phyloP scores from a whole-genome alignment of 2,329 filamentous ascomycete species.

The Fusarium sp. region DNA sequence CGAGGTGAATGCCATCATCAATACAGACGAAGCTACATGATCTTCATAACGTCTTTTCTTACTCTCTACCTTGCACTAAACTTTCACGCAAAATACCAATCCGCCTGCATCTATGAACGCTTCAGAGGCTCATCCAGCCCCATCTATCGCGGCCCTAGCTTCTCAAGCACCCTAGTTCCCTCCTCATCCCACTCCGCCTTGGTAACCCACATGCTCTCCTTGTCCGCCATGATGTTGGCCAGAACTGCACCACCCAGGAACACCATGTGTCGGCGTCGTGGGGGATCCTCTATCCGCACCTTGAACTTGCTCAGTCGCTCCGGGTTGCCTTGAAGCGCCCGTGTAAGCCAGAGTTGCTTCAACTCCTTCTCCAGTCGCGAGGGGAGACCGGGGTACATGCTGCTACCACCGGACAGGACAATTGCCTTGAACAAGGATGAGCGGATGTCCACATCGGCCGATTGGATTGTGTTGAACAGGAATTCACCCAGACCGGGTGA shows the following conservation, averaged over 20 bases:
- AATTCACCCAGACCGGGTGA: constrained; percentile 97
- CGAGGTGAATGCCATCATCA: neutral
- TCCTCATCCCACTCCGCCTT: constrained; percentile 98
- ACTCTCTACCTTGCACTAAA: constrained; percentile 43
- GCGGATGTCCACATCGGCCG: constrained; percentile 94
- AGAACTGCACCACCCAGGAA: constrained; percentile 96
- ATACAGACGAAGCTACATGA: neutral
- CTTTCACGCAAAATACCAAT: constrained; percentile 40
- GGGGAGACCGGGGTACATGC: constrained; percentile 98
- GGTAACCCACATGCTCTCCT: constrained; percentile 98
- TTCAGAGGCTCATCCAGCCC: constrained; percentile 8
- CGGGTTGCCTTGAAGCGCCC: constrained; percentile 89
- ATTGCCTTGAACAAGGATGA: constrained; percentile 97
- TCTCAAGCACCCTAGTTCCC: constrained; percentile 85
- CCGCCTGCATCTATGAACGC: constrained; percentile 26
- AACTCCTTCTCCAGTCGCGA: constrained; percentile 97
- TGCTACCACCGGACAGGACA: constrained; percentile 94
- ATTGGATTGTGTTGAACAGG: constrained; percentile 98
- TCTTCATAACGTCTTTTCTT: constrained; percentile 44
- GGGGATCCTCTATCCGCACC: constrained; percentile 98
- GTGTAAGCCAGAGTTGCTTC: constrained; percentile 97
- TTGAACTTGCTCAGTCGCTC: constrained; percentile 99
- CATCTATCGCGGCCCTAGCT: constrained; percentile 85
- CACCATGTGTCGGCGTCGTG: constrained; percentile 98
- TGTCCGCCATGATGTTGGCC: constrained; percentile 99